Conservation (phyloP, 768 basidiomycete species). For the Serpula lacrymans region DNA sequence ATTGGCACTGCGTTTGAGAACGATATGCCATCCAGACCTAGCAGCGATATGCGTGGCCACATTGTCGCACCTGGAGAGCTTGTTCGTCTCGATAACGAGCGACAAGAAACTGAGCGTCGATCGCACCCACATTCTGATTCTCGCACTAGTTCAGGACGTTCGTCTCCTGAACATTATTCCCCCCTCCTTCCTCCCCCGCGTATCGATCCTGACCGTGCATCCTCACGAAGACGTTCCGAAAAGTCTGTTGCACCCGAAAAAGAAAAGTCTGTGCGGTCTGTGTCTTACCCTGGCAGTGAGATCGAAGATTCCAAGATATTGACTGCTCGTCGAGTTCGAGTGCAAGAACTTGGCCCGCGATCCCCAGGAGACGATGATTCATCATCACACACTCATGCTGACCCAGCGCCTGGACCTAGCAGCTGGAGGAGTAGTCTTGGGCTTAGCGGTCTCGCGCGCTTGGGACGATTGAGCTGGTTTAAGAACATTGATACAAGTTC, state of each 20-base stretch:
- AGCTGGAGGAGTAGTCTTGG: constrained; percentile 38
- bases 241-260: constrained; percentile 25
- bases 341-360: constrained; percentile 29
- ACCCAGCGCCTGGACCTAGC: constrained; percentile 24
- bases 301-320: constrained; percentile 29
- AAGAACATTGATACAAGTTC: constrained; percentile 29
- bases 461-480: constrained; percentile 62
- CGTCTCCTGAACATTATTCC: constrained; percentile 24
- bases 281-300: constrained; percentile 31
- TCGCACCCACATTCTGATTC: constrained; percentile 22
- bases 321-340: constrained; percentile 37
- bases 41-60: constrained; percentile 28
- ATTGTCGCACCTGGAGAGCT: constrained; percentile 37
- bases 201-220: constrained; percentile 29
- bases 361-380: constrained; percentile 18
- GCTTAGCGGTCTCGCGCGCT: constrained; percentile 43
- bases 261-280: constrained; percentile 29
- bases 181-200: constrained; percentile 39
- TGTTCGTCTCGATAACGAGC: constrained; percentile 31
- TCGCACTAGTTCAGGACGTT: no score
- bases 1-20: constrained; percentile 28
- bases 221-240: constrained; percentile 14
- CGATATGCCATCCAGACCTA: constrained; percentile 19
- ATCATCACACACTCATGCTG: constrained; percentile 8
- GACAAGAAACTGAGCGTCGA: constrained; percentile 15